Evolutionary conservation across 306 rosid species (phyloP).

Genomic region (Begonia fuchsioides): DNA sequence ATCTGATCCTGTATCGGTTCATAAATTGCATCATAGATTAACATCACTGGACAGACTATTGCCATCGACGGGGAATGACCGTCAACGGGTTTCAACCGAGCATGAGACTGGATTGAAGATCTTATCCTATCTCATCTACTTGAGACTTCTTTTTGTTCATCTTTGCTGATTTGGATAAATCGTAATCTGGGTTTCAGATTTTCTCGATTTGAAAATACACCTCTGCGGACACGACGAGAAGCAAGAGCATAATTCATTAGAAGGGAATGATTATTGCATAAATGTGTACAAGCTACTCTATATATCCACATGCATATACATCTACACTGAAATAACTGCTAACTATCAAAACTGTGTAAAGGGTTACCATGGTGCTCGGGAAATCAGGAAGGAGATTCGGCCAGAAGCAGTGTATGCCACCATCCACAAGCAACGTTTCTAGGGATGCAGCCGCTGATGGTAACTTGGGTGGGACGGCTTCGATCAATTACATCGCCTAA

Average conservation of each 20-base stretch:
- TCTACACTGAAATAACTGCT: slow-evolving; percentile 36
- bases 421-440: slow-evolving; percentile 82
- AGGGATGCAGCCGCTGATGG: slow-evolving; percentile 40
- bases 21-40: no score
- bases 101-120: slow-evolving; percentile 8
- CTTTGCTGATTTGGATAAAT: no score
- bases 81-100: slow-evolving; percentile 42
- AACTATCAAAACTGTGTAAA: slow-evolving; percentile 72
- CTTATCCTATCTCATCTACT: no score
- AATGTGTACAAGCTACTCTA: slow-evolving; percentile 20
- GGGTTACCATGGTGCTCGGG: slow-evolving; percentile 9
- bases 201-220: no score
- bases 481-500: slow-evolving; percentile 88
- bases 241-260: no score
- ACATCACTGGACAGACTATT: slow-evolving; percentile 65
- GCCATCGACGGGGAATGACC: slow-evolving; percentile 71
- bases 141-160: no score
- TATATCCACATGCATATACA: no score
- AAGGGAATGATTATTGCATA: no score
- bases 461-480: slow-evolving; percentile 66
- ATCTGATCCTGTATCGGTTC: no score
- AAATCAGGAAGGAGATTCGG: slow-evolving; percentile 51
- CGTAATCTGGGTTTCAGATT: no score
- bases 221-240: no score
- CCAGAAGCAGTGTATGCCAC: slow-evolving; percentile 95